phyloP scores from a whole-genome alignment of 176 grass and related monocot species.

The Bothriochloa decipiens region DNA sequence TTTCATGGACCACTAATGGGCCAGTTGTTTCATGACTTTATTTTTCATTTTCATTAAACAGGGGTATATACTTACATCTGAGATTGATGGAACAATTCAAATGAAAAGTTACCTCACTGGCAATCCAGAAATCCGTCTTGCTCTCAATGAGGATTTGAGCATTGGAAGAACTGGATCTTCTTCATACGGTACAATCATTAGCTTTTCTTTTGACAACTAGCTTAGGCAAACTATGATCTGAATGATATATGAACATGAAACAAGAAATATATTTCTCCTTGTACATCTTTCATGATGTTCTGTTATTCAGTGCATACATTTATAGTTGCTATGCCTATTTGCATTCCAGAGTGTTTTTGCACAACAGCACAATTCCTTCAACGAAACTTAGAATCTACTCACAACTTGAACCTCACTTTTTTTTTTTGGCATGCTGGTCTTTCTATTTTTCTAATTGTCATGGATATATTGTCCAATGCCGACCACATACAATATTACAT shows the following conservation, averaged over 20 bases:
- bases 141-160: constrained; percentile 94
- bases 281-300: background rate
- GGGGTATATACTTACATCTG: constrained; percentile 99
- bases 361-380: background rate
- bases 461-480: constrained; percentile 35
- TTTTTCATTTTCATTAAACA: constrained; percentile 46
- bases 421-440: background rate
- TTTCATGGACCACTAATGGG: background rate
- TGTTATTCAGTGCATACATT: constrained; percentile 18
- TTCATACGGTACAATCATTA: constrained; percentile 58
- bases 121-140: constrained; percentile 95
- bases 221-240: constrained; percentile 17
- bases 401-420: background rate
- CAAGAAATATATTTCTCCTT: background rate
- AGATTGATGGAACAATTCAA: constrained; percentile 99
- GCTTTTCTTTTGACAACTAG: background rate
- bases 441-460: constrained; percentile 16
- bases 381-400: constrained; percentile 2
- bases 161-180: constrained; percentile 85
- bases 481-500: constrained; percentile 23
- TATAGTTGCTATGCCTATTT: background rate
- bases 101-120: constrained; percentile 99
- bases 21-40: background rate
- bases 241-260: constrained; percentile 7
- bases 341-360: background rate